phyloP scores from a whole-genome alignment of 2,329 filamentous ascomycete genomes.

The Trematosphaeria pertusa region DNA sequence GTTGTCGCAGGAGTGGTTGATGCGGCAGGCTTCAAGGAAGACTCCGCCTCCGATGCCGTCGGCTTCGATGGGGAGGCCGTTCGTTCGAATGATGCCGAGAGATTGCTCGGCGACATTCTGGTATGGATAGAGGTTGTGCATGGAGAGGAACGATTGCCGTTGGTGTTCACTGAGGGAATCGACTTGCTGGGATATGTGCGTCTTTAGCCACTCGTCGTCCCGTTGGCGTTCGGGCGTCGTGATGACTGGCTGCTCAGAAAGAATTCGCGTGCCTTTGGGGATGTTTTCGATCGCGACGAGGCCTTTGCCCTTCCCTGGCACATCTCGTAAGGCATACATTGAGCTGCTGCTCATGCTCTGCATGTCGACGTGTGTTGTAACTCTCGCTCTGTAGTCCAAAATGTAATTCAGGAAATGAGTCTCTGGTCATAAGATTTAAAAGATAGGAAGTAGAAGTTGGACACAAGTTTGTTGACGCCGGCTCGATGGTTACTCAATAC shows the following conservation, averaged over 20 bases:
- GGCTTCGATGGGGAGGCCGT: constrained; percentile 37
- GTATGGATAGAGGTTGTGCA: constrained; percentile 37
- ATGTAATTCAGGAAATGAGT: constrained; percentile 7
- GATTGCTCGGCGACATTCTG: constrained; percentile 26
- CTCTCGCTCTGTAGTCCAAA: constrained; percentile 7
- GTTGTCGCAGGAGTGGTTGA: constrained; percentile 49
- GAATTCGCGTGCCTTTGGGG: constrained; percentile 48
- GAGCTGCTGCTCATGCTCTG: constrained; percentile 4
- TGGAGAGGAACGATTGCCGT: constrained; percentile 34
- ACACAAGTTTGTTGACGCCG: too few relatives aligned
- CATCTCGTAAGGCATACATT: constrained; percentile 20
- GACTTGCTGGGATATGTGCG: constrained; percentile 25
- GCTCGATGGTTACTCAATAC: too few relatives aligned
- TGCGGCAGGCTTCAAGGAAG: constrained; percentile 43
- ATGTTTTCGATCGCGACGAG: constrained; percentile 49
- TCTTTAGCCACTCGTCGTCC: constrained; percentile 22
- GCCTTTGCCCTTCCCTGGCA: constrained; percentile 49
- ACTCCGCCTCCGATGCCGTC: constrained; percentile 35
- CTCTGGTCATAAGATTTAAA: constrained; percentile 7
- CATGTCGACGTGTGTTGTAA: constrained; percentile 5
- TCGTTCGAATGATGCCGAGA: constrained; percentile 42
- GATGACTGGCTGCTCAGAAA: constrained; percentile 50
- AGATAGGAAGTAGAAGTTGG: constrained; percentile 8
- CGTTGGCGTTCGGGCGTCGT: constrained; percentile 28
- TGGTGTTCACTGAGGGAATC: constrained; percentile 29